Evolutionary conservation across 129 eudicot species (phyloP), one percentile per base, ranked within the genome.

Genomic region (Escallonia herrerae): DNA sequence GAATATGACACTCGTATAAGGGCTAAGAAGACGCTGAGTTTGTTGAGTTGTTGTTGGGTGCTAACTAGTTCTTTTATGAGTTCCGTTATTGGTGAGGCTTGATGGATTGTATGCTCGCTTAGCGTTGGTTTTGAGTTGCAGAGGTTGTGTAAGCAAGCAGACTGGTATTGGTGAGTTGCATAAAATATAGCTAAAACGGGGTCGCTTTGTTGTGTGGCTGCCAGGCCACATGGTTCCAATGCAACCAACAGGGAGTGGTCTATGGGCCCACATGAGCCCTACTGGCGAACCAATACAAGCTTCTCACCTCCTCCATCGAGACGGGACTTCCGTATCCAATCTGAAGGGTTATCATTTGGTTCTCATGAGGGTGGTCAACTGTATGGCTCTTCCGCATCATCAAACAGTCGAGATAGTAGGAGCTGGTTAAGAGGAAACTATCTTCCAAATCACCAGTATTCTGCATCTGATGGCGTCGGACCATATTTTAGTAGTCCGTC

Each of bases 171-270:
- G 51, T 45, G 75, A 52, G 84, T 70, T 48, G 13, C 54, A 40
- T 60, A 66, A 83, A 85, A 75, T 56, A 80, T 88, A 79, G 91
- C 96, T 77, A 88, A 86, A 74, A 93, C 95, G 98, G 98, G 98
- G 86, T 88, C 98, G 40, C 87, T 93, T 63, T 93, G 98, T 86
- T 93, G 98, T 78, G 98, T 93, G 96, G 98, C 98, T 76, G 96
- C 98, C 4, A 93, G 98, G 95, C 98, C 98, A 80, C 96, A 93
- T 88, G 98, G 95, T 51, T 86, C 96, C 2, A 89, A 81, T 76
- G 85, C 82, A 43, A 71, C 91, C 65, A 89, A 87, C 65, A 69
- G 79, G 69, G 96, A 93, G 76, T 93, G 96, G 96, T 83, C 98
- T 58, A 71, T 88, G 83, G 95, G 89, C 56, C 94, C 95, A 65